A percentile compares a stretch with the other conserved stretches of the same genome.
Evolutionary conservation across 768 basidiomycete species (phyloP).

Genomic region (Trametes meyenii): DNA sequence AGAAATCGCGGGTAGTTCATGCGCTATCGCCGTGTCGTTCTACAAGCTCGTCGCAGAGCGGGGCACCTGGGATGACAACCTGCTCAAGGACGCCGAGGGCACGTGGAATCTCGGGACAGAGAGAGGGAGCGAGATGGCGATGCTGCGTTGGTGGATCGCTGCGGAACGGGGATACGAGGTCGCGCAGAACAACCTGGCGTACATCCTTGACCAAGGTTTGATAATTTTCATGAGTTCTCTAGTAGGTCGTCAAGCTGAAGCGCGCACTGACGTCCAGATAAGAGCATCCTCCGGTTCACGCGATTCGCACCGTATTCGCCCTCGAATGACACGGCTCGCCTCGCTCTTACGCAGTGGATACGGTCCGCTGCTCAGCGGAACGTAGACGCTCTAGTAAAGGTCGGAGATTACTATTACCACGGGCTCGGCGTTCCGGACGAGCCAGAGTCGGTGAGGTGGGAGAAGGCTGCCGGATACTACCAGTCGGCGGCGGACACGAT

Average conservation of each 20-base stretch:
- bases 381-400: constrained; percentile 96
- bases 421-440: constrained; percentile 80
- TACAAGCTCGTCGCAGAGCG: constrained; percentile 92
- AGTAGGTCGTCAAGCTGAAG: constrained; percentile 29
- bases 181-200: constrained; percentile 95
- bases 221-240: neutral
- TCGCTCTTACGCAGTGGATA: constrained; percentile 92
- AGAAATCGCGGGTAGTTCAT: constrained; percentile 68
- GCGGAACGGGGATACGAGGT: constrained; percentile 91
- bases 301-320: constrained; percentile 70
- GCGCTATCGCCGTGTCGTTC: constrained; percentile 89
- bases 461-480: constrained; percentile 93
- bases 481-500: constrained; percentile 94
- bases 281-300: constrained; percentile 67
- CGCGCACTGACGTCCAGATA: constrained; percentile 52
- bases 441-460: constrained; percentile 64
- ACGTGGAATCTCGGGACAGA: constrained; percentile 73
- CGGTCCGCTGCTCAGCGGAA: constrained; percentile 93
- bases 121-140: constrained; percentile 77
- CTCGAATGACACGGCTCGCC: constrained; percentile 78
- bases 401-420: constrained; percentile 96
- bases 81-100: constrained; percentile 78
- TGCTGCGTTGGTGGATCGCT: constrained; percentile 94
- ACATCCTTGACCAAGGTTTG: constrained; percentile 87
- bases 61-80: constrained; percentile 84